These are phyloP conservation scores for Drechslerella dactyloides DNA, from an alignment of 2,329 filamentous ascomycete species.

Conservation along the genomic window DNA sequence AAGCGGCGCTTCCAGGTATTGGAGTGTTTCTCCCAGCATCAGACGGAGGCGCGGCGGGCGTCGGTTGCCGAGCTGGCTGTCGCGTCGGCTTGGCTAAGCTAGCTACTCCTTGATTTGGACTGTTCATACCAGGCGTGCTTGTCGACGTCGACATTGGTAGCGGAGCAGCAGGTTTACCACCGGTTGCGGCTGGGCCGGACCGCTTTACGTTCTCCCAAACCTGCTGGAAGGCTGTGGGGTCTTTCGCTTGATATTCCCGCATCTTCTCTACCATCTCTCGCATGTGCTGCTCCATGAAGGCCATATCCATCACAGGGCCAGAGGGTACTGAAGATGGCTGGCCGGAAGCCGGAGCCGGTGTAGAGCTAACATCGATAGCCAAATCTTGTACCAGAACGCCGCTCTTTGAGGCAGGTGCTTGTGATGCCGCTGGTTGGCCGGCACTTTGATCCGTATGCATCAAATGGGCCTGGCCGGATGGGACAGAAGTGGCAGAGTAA, in stretches of 20 bases:
- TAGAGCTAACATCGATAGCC: background rate
- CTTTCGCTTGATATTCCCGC: slow-evolving; percentile 65
- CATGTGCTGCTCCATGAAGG: slow-evolving; percentile 55
- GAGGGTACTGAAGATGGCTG: background rate
- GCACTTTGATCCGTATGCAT: slow-evolving; percentile 1
- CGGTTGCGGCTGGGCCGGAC: slow-evolving; percentile 53
- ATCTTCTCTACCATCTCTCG: slow-evolving; percentile 62
- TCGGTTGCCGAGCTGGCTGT: slow-evolving; percentile 1
- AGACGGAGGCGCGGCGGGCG: background rate
- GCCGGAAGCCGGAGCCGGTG: background rate
- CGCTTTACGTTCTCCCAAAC: slow-evolving; percentile 66
- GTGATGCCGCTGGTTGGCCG: background rate
- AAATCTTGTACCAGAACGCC: background rate
- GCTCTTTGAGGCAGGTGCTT: background rate
- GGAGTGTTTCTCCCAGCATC: slow-evolving; percentile 1
- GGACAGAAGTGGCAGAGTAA: slow-evolving; percentile 9
- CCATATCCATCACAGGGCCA: slow-evolving; percentile 26
- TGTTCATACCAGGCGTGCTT: slow-evolving; percentile 44
- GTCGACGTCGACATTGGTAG: slow-evolving; percentile 36
- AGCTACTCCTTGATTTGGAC: slow-evolving; percentile 37
- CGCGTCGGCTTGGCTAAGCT: slow-evolving; percentile 4
- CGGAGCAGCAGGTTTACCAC: slow-evolving; percentile 15
- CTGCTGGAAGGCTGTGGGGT: slow-evolving; percentile 64
- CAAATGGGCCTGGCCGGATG: background rate
- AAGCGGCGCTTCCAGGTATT: slow-evolving; percentile 17